Conservation (phyloP, 805 yeast genomes). For the Naumovozyma baii region DNA sequence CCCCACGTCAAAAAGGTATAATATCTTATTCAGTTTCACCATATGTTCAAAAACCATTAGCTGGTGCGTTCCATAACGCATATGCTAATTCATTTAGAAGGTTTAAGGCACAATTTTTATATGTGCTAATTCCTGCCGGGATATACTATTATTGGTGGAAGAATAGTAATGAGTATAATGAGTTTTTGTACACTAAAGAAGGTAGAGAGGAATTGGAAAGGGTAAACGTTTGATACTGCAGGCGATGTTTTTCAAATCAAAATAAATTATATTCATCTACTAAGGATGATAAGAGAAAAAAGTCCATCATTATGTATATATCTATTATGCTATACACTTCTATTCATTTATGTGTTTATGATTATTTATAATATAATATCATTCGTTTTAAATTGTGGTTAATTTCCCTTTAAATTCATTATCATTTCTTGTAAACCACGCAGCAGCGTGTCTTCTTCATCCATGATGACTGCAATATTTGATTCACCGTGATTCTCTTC, state of each 20-base stretch:
- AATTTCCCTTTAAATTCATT: no score
- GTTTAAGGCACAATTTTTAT: slow-evolving; percentile 75
- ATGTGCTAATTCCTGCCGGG: slow-evolving; percentile 65
- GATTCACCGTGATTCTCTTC: slow-evolving; percentile 41
- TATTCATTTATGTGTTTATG: not conserved
- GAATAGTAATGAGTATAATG: slow-evolving; percentile 81
- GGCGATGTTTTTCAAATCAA: no score
- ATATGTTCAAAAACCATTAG: slow-evolving; percentile 84
- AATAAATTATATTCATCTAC: slow-evolving; percentile 1
- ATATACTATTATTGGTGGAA: slow-evolving; percentile 83
- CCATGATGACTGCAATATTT: slow-evolving; percentile 54
- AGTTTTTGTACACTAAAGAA: slow-evolving; percentile 90
- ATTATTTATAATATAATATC: no score
- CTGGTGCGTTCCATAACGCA: slow-evolving; percentile 76
- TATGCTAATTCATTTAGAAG: slow-evolving; percentile 92
- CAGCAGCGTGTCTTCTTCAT: slow-evolving; percentile 48
- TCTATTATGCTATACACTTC: not conserved
- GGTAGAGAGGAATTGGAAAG: slow-evolving; percentile 91
- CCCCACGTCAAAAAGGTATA: slow-evolving; percentile 78
- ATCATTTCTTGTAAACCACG: slow-evolving; percentile 22
- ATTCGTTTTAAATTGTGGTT: no score
- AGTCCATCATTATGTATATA: slow-evolving; percentile 1
- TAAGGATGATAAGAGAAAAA: not conserved
- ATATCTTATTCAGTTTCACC: slow-evolving; percentile 89
- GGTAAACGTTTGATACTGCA: slow-evolving; percentile 36